Evolutionary conservation across 2,329 filamentous ascomycete genomes (phyloP).

Genomic region (Aspergillus sp.): DNA sequence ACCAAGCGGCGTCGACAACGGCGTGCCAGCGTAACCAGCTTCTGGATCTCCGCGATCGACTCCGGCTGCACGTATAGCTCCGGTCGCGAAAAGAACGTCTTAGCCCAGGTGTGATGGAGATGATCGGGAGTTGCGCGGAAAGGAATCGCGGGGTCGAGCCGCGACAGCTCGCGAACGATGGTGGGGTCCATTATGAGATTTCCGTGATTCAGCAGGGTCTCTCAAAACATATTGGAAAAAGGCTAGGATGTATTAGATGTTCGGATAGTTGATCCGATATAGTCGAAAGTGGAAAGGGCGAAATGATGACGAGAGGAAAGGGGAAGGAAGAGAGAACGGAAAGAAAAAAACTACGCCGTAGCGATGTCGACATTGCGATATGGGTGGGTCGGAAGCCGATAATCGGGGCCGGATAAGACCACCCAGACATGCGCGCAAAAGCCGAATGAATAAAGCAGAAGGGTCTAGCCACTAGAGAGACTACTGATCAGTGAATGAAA

Average conservation of each 20-base stretch:
- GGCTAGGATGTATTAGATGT: no score
- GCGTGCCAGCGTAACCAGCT: conserved; percentile 74
- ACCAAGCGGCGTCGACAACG: conserved; percentile 76
- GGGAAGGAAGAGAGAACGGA: no score
- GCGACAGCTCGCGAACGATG: conserved; percentile 52
- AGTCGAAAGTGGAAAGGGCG: no score
- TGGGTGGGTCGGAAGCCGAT: no score
- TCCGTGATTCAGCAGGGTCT: not conserved
- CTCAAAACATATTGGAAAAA: not conserved
- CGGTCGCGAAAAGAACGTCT: conserved; percentile 82
- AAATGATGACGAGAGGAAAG: no score
- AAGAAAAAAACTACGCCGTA: no score
- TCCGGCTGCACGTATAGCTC: conserved; percentile 88
- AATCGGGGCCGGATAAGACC: no score
- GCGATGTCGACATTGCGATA: no score
- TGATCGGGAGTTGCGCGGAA: conserved; percentile 72
- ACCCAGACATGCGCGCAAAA: not conserved
- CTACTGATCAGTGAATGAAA: no score
- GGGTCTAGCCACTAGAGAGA: no score
- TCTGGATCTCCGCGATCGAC: conserved; percentile 74
- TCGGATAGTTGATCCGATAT: no score
- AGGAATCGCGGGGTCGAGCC: conserved; percentile 59
- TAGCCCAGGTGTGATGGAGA: conserved; percentile 88
- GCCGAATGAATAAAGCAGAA: conserved; percentile 1
- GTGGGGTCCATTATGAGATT: conserved; percentile 36